These are phyloP conservation scores for Medakamo hakoo DNA, from an alignment of 139 green algal genomes.

Conservation along the genomic window DNA sequence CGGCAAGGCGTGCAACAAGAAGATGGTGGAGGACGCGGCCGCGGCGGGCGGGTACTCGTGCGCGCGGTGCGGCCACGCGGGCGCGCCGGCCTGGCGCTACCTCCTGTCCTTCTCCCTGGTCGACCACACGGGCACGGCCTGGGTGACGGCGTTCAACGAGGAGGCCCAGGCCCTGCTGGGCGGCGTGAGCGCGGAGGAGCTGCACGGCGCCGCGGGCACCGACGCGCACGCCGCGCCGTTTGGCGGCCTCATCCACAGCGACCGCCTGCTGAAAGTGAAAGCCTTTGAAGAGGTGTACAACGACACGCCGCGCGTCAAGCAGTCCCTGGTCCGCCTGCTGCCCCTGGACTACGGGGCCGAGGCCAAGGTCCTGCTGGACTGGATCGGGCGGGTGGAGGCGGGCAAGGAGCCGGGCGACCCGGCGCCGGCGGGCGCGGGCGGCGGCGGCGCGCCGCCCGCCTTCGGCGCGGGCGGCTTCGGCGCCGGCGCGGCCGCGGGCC, in stretches of 20 bases:
- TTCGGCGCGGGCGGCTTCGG: neutral
- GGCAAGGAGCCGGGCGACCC: neutral
- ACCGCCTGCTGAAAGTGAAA: neutral
- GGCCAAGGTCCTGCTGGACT: neutral
- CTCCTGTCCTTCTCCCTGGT: slow-evolving; percentile 21
- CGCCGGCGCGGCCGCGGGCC: too few relatives aligned
- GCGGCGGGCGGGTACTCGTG: slow-evolving; percentile 12
- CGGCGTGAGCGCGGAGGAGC: slow-evolving; percentile 18
- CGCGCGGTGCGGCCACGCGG: slow-evolving; percentile 21
- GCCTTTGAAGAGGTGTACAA: neutral
- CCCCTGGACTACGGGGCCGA: neutral
- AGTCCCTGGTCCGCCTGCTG: neutral
- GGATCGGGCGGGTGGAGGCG: neutral
- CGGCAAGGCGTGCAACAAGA: slow-evolving; percentile 60
- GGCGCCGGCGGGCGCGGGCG: too few relatives aligned
- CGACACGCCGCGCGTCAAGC: neutral
- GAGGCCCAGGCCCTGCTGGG: slow-evolving; percentile 22
- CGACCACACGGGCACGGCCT: slow-evolving; percentile 33
- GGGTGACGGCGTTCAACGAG: slow-evolving; percentile 42
- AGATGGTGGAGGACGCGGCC: slow-evolving; percentile 49
- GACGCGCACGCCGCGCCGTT: neutral
- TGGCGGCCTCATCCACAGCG: neutral
- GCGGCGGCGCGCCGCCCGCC: too few relatives aligned
- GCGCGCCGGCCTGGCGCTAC: slow-evolving; percentile 28
- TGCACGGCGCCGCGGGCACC: slow-evolving; percentile 9